Evolutionary conservation across 495 filamentous ascomycete genomes (phyloP).

Genomic region (Aspergillus hancockii): DNA sequence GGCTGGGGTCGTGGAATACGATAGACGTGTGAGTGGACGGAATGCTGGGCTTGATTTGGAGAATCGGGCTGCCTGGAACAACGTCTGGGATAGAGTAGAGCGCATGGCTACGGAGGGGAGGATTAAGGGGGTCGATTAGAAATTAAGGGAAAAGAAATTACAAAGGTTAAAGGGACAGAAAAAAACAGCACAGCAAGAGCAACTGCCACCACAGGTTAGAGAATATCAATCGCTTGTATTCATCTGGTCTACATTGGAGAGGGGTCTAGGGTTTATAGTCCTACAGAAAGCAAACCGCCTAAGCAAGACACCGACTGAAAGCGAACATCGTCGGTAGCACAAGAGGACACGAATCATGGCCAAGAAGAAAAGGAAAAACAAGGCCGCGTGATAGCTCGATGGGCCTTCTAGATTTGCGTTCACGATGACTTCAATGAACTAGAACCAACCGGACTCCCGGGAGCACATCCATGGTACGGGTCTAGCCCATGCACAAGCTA

Average conservation of each 20-base stretch:
- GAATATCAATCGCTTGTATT: not conserved
- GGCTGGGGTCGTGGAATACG: conserved; percentile 14
- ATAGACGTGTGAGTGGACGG: conserved; percentile 7
- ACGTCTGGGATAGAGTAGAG: conserved; percentile 18
- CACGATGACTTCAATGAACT: conserved; percentile 35
- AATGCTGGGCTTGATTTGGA: conserved; percentile 9
- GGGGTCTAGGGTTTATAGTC: conserved; percentile 21
- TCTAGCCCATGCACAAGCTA: conserved; percentile 14
- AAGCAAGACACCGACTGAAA: conserved; percentile 1
- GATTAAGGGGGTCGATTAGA: conserved; percentile 1
- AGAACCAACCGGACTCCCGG: conserved; percentile 21
- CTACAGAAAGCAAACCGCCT: not conserved
- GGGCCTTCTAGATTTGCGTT: conserved; percentile 29
- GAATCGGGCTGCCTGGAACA: conserved; percentile 15
- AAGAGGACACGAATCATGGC: conserved; percentile 25
- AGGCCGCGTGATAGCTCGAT: conserved; percentile 32
- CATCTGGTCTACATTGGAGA: not conserved
- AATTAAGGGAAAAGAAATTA: conserved; percentile 4
- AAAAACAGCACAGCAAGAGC: conserved; percentile 1
- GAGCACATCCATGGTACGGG: conserved; percentile 29
- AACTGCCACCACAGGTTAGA: conserved; percentile 6
- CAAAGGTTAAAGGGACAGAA: conserved; percentile 1
- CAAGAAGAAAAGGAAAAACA: conserved; percentile 23
- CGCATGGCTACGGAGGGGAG: conserved; percentile 19
- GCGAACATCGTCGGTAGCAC: conserved; percentile 11